Conservation (phyloP, 2,329 filamentous ascomycete species). For the Colletotrichum endophyticum region DNA sequence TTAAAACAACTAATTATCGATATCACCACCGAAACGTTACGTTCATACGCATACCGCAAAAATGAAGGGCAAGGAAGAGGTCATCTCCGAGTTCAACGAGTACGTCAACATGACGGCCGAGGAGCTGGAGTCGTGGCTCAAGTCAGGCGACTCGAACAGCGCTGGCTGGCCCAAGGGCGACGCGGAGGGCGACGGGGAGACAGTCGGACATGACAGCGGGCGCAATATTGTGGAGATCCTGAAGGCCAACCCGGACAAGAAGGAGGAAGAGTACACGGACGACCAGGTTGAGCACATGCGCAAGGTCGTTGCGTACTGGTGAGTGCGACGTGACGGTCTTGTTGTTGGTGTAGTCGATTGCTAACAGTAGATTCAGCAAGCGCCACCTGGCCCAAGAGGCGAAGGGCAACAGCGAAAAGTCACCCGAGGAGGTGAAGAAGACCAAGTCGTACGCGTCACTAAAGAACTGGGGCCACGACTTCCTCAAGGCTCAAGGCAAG, state of each 20-base stretch:
- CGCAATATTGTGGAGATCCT: constrained; percentile 68
- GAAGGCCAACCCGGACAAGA: constrained; percentile 63
- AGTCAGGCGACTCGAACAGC: constrained; percentile 59
- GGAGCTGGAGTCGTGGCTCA: constrained; percentile 67
- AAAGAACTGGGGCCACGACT: constrained; percentile 67
- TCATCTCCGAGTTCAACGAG: constrained; percentile 65
- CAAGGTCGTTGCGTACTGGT: constrained; percentile 67
- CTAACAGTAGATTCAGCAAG: constrained; percentile 43
- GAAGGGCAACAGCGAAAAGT: constrained; percentile 59
- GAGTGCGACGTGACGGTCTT: constrained; percentile 1
- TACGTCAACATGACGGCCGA: constrained; percentile 69
- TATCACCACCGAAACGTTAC: background rate
- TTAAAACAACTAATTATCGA: background rate
- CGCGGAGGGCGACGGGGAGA: constrained; percentile 60
- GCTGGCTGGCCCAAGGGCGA: constrained; percentile 66
- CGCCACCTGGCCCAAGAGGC: constrained; percentile 70
- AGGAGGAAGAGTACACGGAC: constrained; percentile 60
- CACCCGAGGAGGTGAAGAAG: constrained; percentile 46
- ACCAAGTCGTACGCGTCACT: constrained; percentile 62
- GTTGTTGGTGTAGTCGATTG: background rate
- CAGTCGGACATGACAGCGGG: constrained; percentile 67
- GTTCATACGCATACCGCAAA: background rate
- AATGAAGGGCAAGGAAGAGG: constrained; percentile 31
- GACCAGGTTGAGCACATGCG: constrained; percentile 64
- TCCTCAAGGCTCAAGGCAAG: constrained; percentile 43